Evolutionary conservation across 805 yeast species (phyloP), one percentile per base, ranked within the genome.

Genomic region (Scheffersomyces amazonensis): DNA sequence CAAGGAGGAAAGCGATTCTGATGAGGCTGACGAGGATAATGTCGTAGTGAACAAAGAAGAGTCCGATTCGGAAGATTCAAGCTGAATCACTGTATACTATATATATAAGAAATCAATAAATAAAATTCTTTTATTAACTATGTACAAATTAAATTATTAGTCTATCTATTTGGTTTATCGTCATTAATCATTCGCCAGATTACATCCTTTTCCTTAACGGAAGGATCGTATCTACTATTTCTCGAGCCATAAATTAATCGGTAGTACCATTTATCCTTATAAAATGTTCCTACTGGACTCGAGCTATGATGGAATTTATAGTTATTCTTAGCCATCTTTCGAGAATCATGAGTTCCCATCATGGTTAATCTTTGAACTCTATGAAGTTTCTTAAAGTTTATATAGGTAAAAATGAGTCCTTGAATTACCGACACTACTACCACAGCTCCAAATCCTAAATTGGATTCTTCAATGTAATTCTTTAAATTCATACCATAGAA

Each of bases 401-500:
- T 58, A 22, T 72, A 49, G 0, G 87, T 79, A 32, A 85, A 72
- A 1, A 71, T 32, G 5, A 72, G 41, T 0, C 85, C 93, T 42
- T 75, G 71, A 0, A 78, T 11, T 2, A 78, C 47, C 9, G 88
- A 80, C 4, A 76, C 39, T 0, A 58, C 55, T 2, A 83, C 69
- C 4, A 84, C 81, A 1, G 70, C 64, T 0, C 73, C 78, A 58
- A 86, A 86, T 0, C 93, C 93, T 29, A 62, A 53, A 24, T 65
- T 52, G 1, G 85, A 76, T 4, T 83, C 87, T 56, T 86, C 95
- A 4, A 85, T 78, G 52, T 80, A 85, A 50, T 86, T 86, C 45
- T 82, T 82, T 50, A 86, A 64, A 53, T 86, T 86, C 95, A 86
- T 86, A 23, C 96, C 96, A 53, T 87, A 90, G 49, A 89, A 81